Percentiles rank a stretch among this genome's conserved stretches.
These are phyloP conservation scores for Sporisorium sorghi DNA, from an alignment of 1,284 basidiomycete species.

Conservation along the genomic window DNA sequence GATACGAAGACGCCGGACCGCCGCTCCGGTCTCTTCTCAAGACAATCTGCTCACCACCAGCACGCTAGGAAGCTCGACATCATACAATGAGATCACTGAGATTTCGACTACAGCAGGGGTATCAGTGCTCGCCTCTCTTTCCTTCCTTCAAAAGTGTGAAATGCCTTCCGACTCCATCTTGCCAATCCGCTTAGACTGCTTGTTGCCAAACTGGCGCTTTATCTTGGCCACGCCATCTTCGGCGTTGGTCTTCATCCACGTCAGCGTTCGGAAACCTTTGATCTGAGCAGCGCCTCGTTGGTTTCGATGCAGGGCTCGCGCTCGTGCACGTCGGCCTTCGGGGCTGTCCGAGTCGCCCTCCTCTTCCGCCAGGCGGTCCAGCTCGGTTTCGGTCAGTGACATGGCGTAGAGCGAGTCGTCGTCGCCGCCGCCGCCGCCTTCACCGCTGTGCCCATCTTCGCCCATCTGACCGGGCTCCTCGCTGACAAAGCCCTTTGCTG, in stretches of 20 bases:
- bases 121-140: no score
- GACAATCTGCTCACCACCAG: neutral
- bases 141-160: conserved; percentile 55
- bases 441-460: conserved; percentile 18
- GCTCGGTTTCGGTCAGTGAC: conserved; percentile 40
- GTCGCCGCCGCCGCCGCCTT: conserved; percentile 12
- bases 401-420: conserved; percentile 40
- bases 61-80: neutral
- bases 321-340: conserved; percentile 38
- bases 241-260: conserved; percentile 62
- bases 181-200: conserved; percentile 48
- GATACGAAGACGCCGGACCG: conserved; percentile 30
- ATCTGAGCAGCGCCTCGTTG: conserved; percentile 60
- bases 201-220: conserved; percentile 47
- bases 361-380: conserved; percentile 32
- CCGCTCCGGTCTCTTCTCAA: conserved; percentile 5
- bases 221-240: conserved; percentile 48
- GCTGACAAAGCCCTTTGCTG: conserved; percentile 8
- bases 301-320: conserved; percentile 55
- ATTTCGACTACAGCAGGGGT: no score
- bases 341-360: conserved; percentile 39
- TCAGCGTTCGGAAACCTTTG: conserved; percentile 58
- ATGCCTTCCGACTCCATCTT: conserved; percentile 66
- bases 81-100: no score
- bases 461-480: conserved; percentile 18